A percentile compares a stretch with the other conserved stretches of the same genome.
Evolutionary conservation across 1,284 basidiomycete species (phyloP).

Genomic region (Trametes versicolor): DNA sequence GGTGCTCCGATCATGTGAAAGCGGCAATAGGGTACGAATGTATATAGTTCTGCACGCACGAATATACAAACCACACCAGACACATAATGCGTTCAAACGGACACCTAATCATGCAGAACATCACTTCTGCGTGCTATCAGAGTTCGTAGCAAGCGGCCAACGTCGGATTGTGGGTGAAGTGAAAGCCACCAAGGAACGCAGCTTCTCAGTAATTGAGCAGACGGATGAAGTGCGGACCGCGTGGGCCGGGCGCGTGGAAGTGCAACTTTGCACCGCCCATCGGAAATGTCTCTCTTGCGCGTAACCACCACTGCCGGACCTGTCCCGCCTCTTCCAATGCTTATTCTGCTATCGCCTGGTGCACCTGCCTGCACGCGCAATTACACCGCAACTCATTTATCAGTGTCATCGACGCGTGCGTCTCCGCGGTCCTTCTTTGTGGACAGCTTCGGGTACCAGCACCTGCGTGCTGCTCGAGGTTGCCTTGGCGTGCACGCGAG

Average conservation of each 20-base stretch:
- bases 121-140: no score
- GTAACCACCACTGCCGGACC: background rate
- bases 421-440: background rate
- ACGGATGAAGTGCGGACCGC: background rate
- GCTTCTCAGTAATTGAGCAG: background rate
- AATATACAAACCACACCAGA: no score
- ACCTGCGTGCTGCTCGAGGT: background rate
- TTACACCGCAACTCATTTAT: background rate
- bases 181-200: background rate
- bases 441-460: background rate
- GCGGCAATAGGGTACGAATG: no score
- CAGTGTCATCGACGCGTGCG: background rate
- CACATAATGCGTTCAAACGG: no score
- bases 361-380: background rate
- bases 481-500: background rate
- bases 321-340: background rate
- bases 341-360: background rate
- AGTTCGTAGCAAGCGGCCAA: background rate
- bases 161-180: background rate
- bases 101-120: no score
- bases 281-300: constrained; percentile 3
- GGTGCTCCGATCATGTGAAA: no score
- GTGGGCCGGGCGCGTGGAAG: background rate
- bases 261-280: background rate
- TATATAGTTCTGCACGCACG: no score